Evolutionary conservation across 257 asterid species (phyloP).

Genomic region (Ilex asprella): DNA sequence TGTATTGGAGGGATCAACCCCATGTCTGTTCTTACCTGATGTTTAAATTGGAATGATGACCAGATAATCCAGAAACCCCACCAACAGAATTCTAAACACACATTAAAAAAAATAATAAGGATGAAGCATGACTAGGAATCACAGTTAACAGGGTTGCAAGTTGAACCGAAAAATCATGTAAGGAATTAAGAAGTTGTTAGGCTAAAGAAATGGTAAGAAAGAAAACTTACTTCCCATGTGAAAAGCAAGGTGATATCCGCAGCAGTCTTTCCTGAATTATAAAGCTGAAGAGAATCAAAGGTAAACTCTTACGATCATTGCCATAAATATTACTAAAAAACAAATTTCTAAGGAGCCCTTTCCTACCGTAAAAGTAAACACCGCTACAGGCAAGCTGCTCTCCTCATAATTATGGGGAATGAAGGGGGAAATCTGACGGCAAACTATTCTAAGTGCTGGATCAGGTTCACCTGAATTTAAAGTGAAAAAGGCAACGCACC

Average conservation of each 20-base stretch:
- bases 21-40: slow-evolving; percentile 39
- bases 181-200: not conserved
- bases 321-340: slow-evolving; percentile 7
- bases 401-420: slow-evolving; percentile 92
- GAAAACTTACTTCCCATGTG: slow-evolving; percentile 83
- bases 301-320: slow-evolving; percentile 19
- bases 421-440: slow-evolving; percentile 93
- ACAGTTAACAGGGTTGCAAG: not conserved
- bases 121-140: not conserved
- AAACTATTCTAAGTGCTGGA: slow-evolving; percentile 71
- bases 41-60: slow-evolving; percentile 74
- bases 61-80: slow-evolving; percentile 84
- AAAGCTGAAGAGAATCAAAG: slow-evolving; percentile 48
- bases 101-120: slow-evolving; percentile 9
- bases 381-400: slow-evolving; percentile 89
- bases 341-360: slow-evolving; percentile 8
- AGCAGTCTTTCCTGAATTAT: slow-evolving; percentile 60
- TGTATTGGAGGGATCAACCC: slow-evolving; percentile 10
- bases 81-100: slow-evolving; percentile 87
- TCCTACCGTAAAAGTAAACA: slow-evolving; percentile 75
- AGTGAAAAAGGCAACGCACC: slow-evolving; percentile 2
- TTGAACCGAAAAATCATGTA: not conserved
- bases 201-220: not conserved
- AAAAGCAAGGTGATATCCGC: slow-evolving; percentile 87
- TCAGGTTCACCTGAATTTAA: slow-evolving; percentile 87